A percentile compares a stretch with the other conserved stretches of the same genome.
phyloP scores from a whole-genome alignment of 345 rosid species.

The Linum usitatissimum region DNA sequence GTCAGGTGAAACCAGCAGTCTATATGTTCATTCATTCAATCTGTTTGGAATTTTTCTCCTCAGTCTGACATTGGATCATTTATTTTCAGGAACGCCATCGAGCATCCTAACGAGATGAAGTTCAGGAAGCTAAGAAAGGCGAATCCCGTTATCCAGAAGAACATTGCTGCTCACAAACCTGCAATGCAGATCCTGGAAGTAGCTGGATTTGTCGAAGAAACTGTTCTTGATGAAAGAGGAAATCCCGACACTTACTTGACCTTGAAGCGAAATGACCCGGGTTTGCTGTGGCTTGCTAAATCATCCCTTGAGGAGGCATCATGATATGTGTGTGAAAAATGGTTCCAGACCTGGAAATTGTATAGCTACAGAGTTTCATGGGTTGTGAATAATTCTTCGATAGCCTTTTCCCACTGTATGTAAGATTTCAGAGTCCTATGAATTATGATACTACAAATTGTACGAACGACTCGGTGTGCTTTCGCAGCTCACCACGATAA shows the following conservation, averaged over 20 bases:
- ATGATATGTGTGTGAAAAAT: conserved; percentile 5
- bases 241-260: conserved; percentile 52
- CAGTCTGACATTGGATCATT: conserved; percentile 1
- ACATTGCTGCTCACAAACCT: conserved; percentile 50
- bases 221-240: conserved; percentile 36
- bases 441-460: no score
- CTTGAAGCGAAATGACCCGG: conserved; percentile 80
- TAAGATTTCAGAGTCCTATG: no score
- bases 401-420: no score
- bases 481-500: no score
- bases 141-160: conserved; percentile 59
- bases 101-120: conserved; percentile 64
- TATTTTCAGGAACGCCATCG: conserved; percentile 58
- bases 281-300: conserved; percentile 87
- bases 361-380: neutral
- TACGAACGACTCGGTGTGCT: no score
- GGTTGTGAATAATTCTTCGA: neutral
- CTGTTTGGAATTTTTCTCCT: neutral
- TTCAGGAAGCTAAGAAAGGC: conserved; percentile 75
- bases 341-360: neutral
- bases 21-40: neutral
- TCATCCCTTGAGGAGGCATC: conserved; percentile 46
- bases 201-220: conserved; percentile 72
- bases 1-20: conserved; percentile 33
- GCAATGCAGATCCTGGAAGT: conserved; percentile 65